Percentiles rank a stretch among this genome's conserved stretches.
These are phyloP conservation scores for Aquilaria malaccensis DNA, from an alignment of 345 rosid genomes.

Conservation along the genomic window DNA sequence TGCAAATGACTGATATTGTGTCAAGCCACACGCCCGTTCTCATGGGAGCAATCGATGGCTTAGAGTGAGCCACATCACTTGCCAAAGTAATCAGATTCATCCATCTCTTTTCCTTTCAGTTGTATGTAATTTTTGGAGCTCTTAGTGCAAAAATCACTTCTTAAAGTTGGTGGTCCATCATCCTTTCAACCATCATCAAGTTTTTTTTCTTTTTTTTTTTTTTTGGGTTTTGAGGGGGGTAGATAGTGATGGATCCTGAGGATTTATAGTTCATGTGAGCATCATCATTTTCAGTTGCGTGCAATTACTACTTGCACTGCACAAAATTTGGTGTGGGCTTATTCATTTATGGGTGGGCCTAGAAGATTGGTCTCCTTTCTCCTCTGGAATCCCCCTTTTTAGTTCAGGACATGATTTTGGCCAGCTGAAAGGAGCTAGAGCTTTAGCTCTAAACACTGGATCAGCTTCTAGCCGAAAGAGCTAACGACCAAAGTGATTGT, in stretches of 20 bases:
- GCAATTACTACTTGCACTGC: not conserved
- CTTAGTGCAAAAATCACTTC: conserved; percentile 1
- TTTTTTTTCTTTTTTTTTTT: not conserved
- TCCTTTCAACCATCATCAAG: conserved; percentile 8
- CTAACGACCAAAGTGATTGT: too few species aligned
- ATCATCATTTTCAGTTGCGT: conserved; percentile 4
- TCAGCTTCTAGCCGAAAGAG: too few species aligned
- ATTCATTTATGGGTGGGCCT: not conserved
- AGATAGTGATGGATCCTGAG: conserved; percentile 5
- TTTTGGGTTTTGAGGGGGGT: not conserved
- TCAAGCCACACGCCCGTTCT: conserved; percentile 19
- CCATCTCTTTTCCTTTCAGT: not conserved
- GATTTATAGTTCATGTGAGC: not conserved
- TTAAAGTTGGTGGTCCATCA: conserved; percentile 17
- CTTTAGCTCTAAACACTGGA: too few species aligned
- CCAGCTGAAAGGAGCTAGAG: too few species aligned
- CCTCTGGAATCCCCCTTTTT: not conserved
- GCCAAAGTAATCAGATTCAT: conserved; percentile 4
- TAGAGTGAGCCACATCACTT: conserved; percentile 12
- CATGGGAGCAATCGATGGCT: conserved; percentile 10
- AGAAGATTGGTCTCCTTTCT: not conserved
- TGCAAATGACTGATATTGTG: conserved; percentile 16
- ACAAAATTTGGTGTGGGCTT: not conserved
- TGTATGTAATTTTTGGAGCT: not conserved
- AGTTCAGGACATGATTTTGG: too few species aligned